Percentiles rank a stretch among this genome's conserved stretches.
Conservation (phyloP, 2,329 filamentous ascomycete genomes). For the Apiospora kogelbergensis region DNA sequence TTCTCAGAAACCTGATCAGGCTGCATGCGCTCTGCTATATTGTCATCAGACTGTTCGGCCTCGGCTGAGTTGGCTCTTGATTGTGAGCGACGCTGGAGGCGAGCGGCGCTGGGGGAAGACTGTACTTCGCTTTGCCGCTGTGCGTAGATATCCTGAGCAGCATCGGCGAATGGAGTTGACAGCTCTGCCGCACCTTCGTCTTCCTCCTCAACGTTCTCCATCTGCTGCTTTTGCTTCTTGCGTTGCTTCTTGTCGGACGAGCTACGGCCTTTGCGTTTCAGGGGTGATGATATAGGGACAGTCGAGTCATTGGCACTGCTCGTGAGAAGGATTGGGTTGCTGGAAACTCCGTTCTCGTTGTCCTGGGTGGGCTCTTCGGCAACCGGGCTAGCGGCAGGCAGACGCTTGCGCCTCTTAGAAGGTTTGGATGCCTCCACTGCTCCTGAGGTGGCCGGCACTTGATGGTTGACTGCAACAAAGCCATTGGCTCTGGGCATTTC, state of each 20-base stretch:
- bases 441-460: slow-evolving; percentile 11
- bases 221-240: slow-evolving; percentile 19
- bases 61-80: slow-evolving; percentile 2
- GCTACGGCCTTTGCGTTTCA: slow-evolving; percentile 20
- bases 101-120: slow-evolving; percentile 9
- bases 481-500: not conserved
- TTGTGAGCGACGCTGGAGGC: slow-evolving; percentile 11
- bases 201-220: not conserved
- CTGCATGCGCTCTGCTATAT: not conserved
- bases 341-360: not conserved
- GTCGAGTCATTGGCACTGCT: not conserved
- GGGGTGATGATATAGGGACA: not conserved
- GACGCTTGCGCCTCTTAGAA: slow-evolving; percentile 22
- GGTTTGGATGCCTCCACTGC: not conserved
- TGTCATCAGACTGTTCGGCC: slow-evolving; percentile 13
- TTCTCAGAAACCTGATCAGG: slow-evolving; percentile 13
- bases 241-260: slow-evolving; percentile 9
- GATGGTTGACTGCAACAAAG: slow-evolving; percentile 9
- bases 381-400: not conserved
- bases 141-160: slow-evolving; percentile 25
- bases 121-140: slow-evolving; percentile 17
- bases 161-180: slow-evolving; percentile 18
- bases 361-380: not conserved
- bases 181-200: not conserved
- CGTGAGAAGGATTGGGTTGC: not conserved